Evolutionary conservation across 768 basidiomycete genomes (phyloP).

Genomic region (Suillus ampliporus): DNA sequence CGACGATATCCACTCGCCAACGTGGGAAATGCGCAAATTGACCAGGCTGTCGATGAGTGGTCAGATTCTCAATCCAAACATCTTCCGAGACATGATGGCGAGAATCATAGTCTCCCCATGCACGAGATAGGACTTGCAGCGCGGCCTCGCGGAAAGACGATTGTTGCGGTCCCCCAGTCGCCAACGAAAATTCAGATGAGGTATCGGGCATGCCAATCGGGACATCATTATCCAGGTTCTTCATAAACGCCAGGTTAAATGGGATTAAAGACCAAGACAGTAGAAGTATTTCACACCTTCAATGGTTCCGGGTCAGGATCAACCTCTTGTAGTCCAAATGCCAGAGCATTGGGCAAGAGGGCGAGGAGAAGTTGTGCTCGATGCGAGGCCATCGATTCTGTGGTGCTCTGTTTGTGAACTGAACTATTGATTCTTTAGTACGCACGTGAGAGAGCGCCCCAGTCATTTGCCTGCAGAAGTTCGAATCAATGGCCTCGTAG

Average conservation of each 20-base stretch:
- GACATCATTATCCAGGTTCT: slow-evolving; percentile 61
- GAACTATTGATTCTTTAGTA: neutral
- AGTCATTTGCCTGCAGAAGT: slow-evolving; percentile 58
- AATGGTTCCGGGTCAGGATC: slow-evolving; percentile 53
- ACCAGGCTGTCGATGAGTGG: slow-evolving; percentile 45
- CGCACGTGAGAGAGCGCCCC: slow-evolving; percentile 68
- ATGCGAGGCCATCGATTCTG: slow-evolving; percentile 56
- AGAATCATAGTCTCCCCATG: slow-evolving; percentile 37
- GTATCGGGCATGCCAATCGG: slow-evolving; percentile 47
- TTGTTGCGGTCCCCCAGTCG: slow-evolving; percentile 21
- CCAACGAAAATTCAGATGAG: slow-evolving; percentile 39
- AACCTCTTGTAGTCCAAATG: slow-evolving; percentile 50
- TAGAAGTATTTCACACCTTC: slow-evolving; percentile 43
- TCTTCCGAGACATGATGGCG: slow-evolving; percentile 45
- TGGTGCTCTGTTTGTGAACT: neutral
- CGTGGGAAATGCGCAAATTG: slow-evolving; percentile 50
- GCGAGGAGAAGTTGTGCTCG: slow-evolving; percentile 48
- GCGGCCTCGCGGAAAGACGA: slow-evolving; percentile 20
- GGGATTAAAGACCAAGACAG: neutral
- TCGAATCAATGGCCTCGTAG: neutral
- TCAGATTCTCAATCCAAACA: slow-evolving; percentile 48
- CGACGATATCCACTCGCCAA: slow-evolving; percentile 54
- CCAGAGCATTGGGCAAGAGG: slow-evolving; percentile 53
- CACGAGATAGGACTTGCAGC: slow-evolving; percentile 22
- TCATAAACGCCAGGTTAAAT: neutral